A percentile compares a stretch with the other conserved stretches of the same genome.
Conservation (phyloP, 1,284 basidiomycete species). For the Irpex rosettiformis region DNA sequence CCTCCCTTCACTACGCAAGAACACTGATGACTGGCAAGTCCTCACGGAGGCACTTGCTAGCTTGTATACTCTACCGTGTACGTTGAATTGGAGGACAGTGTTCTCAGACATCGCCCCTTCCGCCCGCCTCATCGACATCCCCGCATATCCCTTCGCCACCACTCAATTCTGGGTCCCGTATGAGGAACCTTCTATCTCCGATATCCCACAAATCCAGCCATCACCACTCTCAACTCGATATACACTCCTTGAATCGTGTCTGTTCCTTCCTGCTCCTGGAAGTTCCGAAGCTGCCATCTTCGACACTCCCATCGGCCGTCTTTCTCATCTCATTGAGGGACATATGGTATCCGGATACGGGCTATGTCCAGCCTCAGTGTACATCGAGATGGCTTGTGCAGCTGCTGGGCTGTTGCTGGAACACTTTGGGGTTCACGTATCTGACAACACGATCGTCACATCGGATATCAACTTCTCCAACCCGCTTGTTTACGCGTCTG, state of each 20-base stretch:
- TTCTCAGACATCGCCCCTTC: slow-evolving; percentile 43
- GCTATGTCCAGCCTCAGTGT: slow-evolving; percentile 68
- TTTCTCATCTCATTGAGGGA: slow-evolving; percentile 49
- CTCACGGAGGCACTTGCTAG: slow-evolving; percentile 42
- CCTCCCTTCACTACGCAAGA: slow-evolving; percentile 48
- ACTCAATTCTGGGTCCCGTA: slow-evolving; percentile 57
- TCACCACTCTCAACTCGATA: slow-evolving; percentile 21
- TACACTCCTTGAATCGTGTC: slow-evolving; percentile 40
- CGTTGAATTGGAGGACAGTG: slow-evolving; percentile 51
- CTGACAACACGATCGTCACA: slow-evolving; percentile 37
- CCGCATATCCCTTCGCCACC: slow-evolving; percentile 58
- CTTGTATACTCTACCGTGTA: slow-evolving; percentile 41
- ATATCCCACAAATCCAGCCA: neutral
- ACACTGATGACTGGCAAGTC: slow-evolving; percentile 40
- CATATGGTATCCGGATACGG: slow-evolving; percentile 56
- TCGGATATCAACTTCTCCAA: slow-evolving; percentile 45
- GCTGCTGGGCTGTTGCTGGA: slow-evolving; percentile 36
- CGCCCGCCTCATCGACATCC: slow-evolving; percentile 44
- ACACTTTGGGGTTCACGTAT: slow-evolving; percentile 27
- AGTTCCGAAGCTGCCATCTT: slow-evolving; percentile 45
- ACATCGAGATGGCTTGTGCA: slow-evolving; percentile 52
- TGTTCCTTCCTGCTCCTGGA: slow-evolving; percentile 37
- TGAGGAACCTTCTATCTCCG: slow-evolving; percentile 25
- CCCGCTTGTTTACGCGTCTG: slow-evolving; percentile 47
- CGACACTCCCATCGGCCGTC: slow-evolving; percentile 44